These are phyloP conservation scores for Tubosaeta brunneosetosa DNA, from an alignment of 768 basidiomycete genomes.

Conservation along the genomic window DNA sequence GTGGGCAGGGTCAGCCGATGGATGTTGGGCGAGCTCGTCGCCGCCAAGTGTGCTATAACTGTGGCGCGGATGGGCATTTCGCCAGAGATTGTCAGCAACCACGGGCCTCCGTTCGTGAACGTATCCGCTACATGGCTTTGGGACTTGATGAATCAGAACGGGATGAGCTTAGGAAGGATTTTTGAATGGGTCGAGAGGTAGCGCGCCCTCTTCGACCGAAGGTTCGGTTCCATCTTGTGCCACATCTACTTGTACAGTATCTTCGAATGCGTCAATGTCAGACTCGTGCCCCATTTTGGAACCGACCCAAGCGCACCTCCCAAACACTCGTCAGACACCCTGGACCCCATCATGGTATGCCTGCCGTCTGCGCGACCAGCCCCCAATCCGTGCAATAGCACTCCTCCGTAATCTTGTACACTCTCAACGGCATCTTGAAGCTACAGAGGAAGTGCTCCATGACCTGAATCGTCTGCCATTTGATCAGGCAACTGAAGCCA, in stretches of 20 bases:
- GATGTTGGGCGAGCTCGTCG: conserved; percentile 7
- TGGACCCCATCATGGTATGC: conserved; percentile 9
- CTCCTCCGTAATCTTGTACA: not conserved
- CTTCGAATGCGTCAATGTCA: not conserved
- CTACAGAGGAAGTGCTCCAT: not conserved
- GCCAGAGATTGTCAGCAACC: not conserved
- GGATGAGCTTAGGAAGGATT: not conserved
- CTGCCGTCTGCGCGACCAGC: not conserved
- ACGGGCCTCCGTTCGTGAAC: not conserved
- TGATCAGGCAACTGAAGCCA: not conserved
- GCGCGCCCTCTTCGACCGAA: not conserved
- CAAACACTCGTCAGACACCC: not conserved
- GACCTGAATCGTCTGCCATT: not conserved
- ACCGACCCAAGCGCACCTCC: too few species aligned
- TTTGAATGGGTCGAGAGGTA: conserved; percentile 1
- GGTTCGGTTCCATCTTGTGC: not conserved
- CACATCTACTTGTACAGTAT: not conserved
- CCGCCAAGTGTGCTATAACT: conserved; percentile 3
- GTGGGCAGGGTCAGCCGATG: conserved; percentile 16
- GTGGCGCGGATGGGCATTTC: not conserved
- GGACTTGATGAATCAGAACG: not conserved
- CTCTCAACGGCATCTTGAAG: not conserved
- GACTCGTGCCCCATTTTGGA: too few species aligned
- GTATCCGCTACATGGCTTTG: not conserved
- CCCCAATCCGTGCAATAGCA: not conserved